These are phyloP conservation scores for Grigorovia yakushimaensis DNA, from an alignment of 805 yeast genomes.

Conservation along the genomic window DNA sequence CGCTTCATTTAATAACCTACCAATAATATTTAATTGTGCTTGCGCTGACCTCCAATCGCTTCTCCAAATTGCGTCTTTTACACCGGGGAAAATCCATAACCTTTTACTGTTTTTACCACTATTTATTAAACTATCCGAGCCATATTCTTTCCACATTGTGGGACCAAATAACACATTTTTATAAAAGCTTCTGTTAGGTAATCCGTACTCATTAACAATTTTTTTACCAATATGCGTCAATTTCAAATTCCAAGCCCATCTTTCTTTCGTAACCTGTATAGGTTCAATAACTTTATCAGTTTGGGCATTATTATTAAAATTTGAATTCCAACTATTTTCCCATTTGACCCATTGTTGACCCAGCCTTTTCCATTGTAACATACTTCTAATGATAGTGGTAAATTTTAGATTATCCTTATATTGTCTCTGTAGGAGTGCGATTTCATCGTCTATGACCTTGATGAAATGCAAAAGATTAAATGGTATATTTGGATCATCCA, in stretches of 20 bases:
- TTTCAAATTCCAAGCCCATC: constrained; percentile 71
- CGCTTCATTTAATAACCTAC: constrained; percentile 26
- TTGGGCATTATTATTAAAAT: constrained; percentile 15
- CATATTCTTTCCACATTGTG: constrained; percentile 46
- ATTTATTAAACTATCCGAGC: constrained; percentile 32
- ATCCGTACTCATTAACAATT: constrained; percentile 36
- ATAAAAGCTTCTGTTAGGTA: constrained; percentile 52
- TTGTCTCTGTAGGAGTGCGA: constrained; percentile 34
- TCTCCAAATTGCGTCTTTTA: constrained; percentile 55
- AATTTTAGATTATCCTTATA: constrained; percentile 21
- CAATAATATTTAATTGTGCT: constrained; percentile 36
- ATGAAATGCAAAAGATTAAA: constrained; percentile 44
- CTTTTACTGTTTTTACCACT: not conserved
- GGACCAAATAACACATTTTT: constrained; percentile 61
- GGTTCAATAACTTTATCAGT: constrained; percentile 55
- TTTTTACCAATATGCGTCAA: constrained; percentile 43
- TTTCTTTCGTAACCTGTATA: constrained; percentile 47
- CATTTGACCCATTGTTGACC: constrained; percentile 43
- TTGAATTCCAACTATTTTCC: constrained; percentile 53
- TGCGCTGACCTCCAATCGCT: constrained; percentile 46
- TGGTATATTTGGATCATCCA: constrained; percentile 70
- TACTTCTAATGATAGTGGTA: constrained; percentile 23
- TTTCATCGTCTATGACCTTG: constrained; percentile 33
- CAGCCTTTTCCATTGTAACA: constrained; percentile 33
- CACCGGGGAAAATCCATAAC: constrained; percentile 56